These are phyloP conservation scores for Moesziomyces sp. DNA, from an alignment of 1,284 basidiomycete species.

Conservation along the genomic window DNA sequence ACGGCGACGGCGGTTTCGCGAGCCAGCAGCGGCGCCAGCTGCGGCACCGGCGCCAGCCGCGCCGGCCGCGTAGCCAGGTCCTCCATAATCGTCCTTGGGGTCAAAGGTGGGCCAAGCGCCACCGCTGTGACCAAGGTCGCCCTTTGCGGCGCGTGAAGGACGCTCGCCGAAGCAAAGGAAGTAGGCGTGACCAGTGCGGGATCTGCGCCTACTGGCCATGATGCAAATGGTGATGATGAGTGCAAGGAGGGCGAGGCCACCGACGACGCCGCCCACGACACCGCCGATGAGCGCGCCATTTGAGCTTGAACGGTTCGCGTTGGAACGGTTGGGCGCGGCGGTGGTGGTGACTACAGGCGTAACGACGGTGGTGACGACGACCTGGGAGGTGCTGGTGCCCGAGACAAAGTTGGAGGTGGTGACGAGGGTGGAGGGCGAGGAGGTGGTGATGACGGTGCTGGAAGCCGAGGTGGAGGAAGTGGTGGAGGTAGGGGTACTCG, in stretches of 20 bases:
- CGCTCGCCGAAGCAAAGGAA: constrained; percentile 58
- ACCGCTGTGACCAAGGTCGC: constrained; percentile 39
- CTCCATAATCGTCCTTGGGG: constrained; percentile 37
- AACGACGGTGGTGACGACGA: constrained; percentile 29
- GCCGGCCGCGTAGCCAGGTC: constrained; percentile 17
- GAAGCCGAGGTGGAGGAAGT: constrained; percentile 17
- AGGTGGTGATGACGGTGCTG: constrained; percentile 32
- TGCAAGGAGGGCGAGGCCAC: constrained; percentile 48
- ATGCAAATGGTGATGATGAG: constrained; percentile 43
- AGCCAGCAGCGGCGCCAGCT: constrained; percentile 28
- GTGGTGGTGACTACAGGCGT: constrained; percentile 42
- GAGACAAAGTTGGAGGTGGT: constrained; percentile 37
- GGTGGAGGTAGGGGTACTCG: constrained; percentile 22
- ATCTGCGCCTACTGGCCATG: constrained; percentile 37
- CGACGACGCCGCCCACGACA: constrained; percentile 59
- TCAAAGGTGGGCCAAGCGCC: constrained; percentile 57
- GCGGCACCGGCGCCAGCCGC: constrained; percentile 22
- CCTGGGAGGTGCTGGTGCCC: constrained; percentile 41
- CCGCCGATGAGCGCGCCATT: constrained; percentile 60
- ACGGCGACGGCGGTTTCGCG: constrained; percentile 21
- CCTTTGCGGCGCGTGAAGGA: constrained; percentile 32
- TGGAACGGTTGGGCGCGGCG: constrained; percentile 12
- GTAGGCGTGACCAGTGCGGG: constrained; percentile 53
- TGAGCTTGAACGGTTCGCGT: constrained; percentile 26
- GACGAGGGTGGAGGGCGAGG: constrained; percentile 30